A percentile compares a stretch with the other conserved stretches of the same genome.
Conservation (phyloP, 371 early-diverging fungal genomes). For the Actinomucor elegans region DNA sequence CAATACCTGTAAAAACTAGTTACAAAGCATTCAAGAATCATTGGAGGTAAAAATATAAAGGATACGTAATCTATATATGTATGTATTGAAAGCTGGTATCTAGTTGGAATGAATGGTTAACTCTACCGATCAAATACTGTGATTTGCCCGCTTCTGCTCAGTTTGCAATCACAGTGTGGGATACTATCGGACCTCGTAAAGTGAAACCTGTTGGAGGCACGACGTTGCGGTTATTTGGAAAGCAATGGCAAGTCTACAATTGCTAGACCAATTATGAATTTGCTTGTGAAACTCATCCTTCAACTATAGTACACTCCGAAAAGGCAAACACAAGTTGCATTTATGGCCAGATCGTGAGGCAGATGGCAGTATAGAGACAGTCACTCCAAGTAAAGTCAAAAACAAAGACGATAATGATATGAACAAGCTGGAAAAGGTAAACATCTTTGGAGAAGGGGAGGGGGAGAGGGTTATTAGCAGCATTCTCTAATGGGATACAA, state of each 20-base stretch:
- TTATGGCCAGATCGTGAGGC: slow-evolving; percentile 71
- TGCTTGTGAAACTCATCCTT: too few species aligned
- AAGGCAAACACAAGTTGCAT: slow-evolving; percentile 79
- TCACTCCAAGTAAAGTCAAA: slow-evolving; percentile 63
- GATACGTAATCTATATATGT: too few species aligned
- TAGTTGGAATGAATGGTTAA: slow-evolving; percentile 92
- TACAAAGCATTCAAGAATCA: slow-evolving; percentile 61
- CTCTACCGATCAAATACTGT: slow-evolving; percentile 81
- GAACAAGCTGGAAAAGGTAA: slow-evolving; percentile 85
- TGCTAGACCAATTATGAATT: too few species aligned
- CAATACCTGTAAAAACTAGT: slow-evolving; percentile 68
- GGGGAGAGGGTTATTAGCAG: too few species aligned
- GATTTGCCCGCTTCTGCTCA: slow-evolving; percentile 80
- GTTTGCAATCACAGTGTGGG: slow-evolving; percentile 81
- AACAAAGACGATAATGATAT: slow-evolving; percentile 58
- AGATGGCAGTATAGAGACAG: slow-evolving; percentile 56
- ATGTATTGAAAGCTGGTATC: too few species aligned
- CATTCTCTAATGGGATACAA: slow-evolving; percentile 23
- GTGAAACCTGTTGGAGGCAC: slow-evolving; percentile 74
- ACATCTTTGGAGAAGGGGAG: too few species aligned
- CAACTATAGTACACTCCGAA: slow-evolving; percentile 69
- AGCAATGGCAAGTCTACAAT: slow-evolving; percentile 69
- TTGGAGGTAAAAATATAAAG: slow-evolving; percentile 49
- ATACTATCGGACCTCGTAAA: slow-evolving; percentile 73
- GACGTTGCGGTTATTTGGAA: slow-evolving; percentile 76